Evolutionary conservation across 225 moss, liverwort and hornwort genomes (phyloP), one percentile per base, ranked within the genome.

Genomic region (Physcomitrellopsis africana): DNA sequence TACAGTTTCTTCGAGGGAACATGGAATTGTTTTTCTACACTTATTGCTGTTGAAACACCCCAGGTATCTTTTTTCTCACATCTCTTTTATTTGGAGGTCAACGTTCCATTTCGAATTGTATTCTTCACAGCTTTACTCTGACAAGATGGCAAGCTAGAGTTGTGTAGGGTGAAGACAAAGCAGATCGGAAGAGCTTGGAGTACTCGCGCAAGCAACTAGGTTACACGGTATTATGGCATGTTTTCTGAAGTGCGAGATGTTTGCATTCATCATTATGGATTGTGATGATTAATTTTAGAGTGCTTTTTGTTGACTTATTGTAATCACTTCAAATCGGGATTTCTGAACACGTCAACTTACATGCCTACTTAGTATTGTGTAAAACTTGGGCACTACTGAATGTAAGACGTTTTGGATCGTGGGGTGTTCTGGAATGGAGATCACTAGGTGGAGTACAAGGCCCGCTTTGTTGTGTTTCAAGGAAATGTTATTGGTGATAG

Each of bases 11-110:
- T 99, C 71, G 78, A 90, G 74, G 97, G 97, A 60, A 90, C 86
- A 51, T 99, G 97, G 97, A 89, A 85, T 68, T 99, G 97, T 77
- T 89, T 79, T 81, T 99, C 97, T 63, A 93, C 94, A 54, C 86
- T 99, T 56, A 82, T 90, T 60, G 90, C 92, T 17, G 89, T 94
- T 43, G 91, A 92, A 63, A 94, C 97, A 24, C 97, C 97, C 20
- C 94, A 92, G 81, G 91, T 91, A 37, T 65, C 10, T 20, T 32
- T 52, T n/a, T 22, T 57, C 57, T 57, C 24, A 52, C 23, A 18
- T 22, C 24, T 57, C 2, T 23, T 1, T 20, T 8, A 20, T 57
- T 8, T 20, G 22, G 7, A 22, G 7, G 12, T 22, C 5, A 23
- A 22, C 7, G 1, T 8, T 57, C 22, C 20, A 20, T 6, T 7